Base-by-base conservation (phyloP, 1,139 yeast species). In the Dujonia santamariae region DNA sequence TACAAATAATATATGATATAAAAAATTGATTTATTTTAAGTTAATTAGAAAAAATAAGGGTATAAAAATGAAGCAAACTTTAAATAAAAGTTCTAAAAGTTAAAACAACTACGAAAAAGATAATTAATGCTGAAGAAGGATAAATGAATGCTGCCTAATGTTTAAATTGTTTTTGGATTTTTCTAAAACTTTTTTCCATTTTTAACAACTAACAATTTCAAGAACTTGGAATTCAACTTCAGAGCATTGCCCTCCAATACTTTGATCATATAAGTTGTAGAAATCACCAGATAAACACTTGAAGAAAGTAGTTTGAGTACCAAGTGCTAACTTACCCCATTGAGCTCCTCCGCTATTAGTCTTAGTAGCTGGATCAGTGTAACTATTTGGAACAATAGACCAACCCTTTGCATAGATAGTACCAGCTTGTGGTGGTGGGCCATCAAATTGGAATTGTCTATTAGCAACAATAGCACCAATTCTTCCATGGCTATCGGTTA, bases 401-500 rank as follows among this genome's bases (percentile, higher is more conserved):
- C 71, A 65, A 30, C 68, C 67, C 36, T 58, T 57, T 39, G 68
- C 67, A 44, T 56, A 63, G 36, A 63, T 61, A 37, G 67, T 48
- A 36, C 69, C 69, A 24, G 67, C 67, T 51, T 63, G 68, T 19
- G 68, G 68, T 51, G 69, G 67, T 29, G 71, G 70, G 32, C 67
- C 67, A 44, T 65, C 72, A 41, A 66, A 63, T 51, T 65, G 71
- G 62, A 66, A 65, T 51, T 66, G 71, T 51, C 65, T 58, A 56
- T 65, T 66, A 37, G 71, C 66, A 38, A 63, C 72, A 51, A 66
- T 64, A 33, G 68, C 59, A 23, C 72, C 72, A 40, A 62, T 51
- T 55, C 71, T 60, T 30, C 62, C 62, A 38, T 56, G 37, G 22
- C 51, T 32, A 42, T 65, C 72, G 17, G 47, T 54, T 43, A 66